These are phyloP conservation scores for Hanseniaspora lindneri DNA, from an alignment of 805 yeast genomes.

Conservation along the genomic window DNA sequence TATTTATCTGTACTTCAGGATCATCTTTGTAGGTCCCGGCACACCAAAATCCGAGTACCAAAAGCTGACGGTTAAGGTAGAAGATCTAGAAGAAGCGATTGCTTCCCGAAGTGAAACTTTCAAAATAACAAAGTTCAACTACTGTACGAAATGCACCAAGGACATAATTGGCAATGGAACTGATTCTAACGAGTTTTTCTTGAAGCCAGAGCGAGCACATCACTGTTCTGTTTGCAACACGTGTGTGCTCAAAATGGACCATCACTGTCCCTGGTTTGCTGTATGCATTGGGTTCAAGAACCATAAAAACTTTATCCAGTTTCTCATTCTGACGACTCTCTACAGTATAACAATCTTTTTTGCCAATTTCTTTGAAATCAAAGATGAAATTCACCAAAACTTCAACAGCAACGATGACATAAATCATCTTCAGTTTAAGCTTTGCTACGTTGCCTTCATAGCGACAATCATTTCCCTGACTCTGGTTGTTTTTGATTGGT, in stretches of 20 bases:
- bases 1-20: conserved; percentile 1
- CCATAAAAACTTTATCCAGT: conserved; percentile 70
- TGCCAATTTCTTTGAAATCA: not conserved
- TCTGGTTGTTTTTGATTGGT: conserved; percentile 43
- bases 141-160: conserved; percentile 1
- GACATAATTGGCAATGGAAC: not conserved
- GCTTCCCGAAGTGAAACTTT: not conserved
- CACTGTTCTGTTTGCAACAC: conserved; percentile 64
- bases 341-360: conserved; percentile 36
- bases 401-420: conserved; percentile 41
- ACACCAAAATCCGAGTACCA: not conserved
- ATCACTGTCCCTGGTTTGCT: conserved; percentile 92
- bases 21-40: conserved; percentile 5
- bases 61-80: not conserved
- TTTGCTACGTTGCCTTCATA: conserved; percentile 48
- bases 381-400: not conserved
- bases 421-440: conserved; percentile 42
- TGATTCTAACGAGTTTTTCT: conserved; percentile 27
- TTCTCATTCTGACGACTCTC: conserved; percentile 42
- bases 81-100: not conserved
- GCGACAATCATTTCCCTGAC: conserved; percentile 45
- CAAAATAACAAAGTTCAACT: conserved; percentile 4
- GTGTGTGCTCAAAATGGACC: conserved; percentile 82
- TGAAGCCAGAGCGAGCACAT: conserved; percentile 79
- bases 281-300: conserved; percentile 74